These are phyloP conservation scores for Candida sp. DNA, from an alignment of 1,139 yeast genomes.

Conservation along the genomic window DNA sequence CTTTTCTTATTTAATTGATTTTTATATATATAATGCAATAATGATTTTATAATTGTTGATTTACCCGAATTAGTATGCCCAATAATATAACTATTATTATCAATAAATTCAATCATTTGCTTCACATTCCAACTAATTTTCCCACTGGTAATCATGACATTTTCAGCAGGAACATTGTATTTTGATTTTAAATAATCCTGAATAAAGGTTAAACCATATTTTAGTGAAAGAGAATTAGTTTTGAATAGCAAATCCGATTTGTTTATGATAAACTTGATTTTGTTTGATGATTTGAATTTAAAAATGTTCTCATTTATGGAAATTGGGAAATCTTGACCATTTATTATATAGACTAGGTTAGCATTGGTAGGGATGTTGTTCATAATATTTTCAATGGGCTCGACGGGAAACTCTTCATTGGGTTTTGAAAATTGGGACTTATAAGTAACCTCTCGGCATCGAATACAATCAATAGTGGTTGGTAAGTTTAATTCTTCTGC, in stretches of 20 bases:
- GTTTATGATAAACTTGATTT: conserved; percentile 51
- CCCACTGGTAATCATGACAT: conserved; percentile 51
- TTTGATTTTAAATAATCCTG: conserved; percentile 37
- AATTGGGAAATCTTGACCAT: conserved; percentile 70
- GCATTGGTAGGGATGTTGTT: conserved; percentile 45
- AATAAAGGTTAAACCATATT: conserved; percentile 43
- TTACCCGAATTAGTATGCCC: conserved; percentile 82
- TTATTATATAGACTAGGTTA: conserved; percentile 56
- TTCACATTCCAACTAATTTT: conserved; percentile 50
- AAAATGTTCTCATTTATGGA: conserved; percentile 41
- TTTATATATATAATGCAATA: conserved; percentile 27
- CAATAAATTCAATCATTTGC: conserved; percentile 26
- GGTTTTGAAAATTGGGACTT: conserved; percentile 27
- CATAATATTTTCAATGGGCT: conserved; percentile 33
- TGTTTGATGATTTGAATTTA: conserved; percentile 27
- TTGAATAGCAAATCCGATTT: conserved; percentile 54
- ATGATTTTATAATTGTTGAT: conserved; percentile 56
- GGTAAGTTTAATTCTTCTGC: conserved; percentile 5
- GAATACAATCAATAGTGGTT: conserved; percentile 32
- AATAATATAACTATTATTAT: conserved; percentile 50
- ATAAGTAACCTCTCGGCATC: conserved; percentile 54
- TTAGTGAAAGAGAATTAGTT: conserved; percentile 24
- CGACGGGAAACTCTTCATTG: conserved; percentile 34
- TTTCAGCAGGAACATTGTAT: conserved; percentile 37
- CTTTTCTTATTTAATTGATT: conserved; percentile 4